These are phyloP conservation scores for Trametes hirsuta DNA, from an alignment of 1,284 basidiomycete species.

Conservation along the genomic window DNA sequence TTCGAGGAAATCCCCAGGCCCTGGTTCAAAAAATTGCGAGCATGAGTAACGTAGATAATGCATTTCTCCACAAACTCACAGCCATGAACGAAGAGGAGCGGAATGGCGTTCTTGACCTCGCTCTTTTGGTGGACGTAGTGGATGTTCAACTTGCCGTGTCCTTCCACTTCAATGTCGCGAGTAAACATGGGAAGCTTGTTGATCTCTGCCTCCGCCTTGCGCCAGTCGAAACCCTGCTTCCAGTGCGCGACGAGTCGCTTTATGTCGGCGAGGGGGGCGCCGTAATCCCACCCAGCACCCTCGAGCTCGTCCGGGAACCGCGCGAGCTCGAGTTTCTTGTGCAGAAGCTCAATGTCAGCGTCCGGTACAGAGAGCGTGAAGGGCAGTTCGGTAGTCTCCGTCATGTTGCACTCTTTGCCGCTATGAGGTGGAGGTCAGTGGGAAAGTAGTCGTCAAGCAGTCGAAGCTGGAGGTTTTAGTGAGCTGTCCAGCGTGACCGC, in stretches of 20 bases:
- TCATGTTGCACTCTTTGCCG: background rate
- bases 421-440: too few species aligned
- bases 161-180: constrained; percentile 41
- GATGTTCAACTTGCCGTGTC: constrained; percentile 41
- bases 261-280: constrained; percentile 43
- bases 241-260: constrained; percentile 42
- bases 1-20: constrained; percentile 65
- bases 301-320: constrained; percentile 49
- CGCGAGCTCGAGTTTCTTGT: constrained; percentile 23
- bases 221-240: constrained; percentile 48
- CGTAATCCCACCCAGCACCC: constrained; percentile 42
- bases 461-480: too few species aligned
- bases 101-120: constrained; percentile 40
- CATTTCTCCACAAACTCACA: constrained; percentile 35
- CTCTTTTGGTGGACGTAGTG: constrained; percentile 50
- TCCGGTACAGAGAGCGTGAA: constrained; percentile 25
- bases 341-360: constrained; percentile 20
- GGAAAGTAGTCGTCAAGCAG: too few species aligned
- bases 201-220: constrained; percentile 41
- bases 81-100: constrained; percentile 51
- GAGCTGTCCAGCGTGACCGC: too few species aligned
- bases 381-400: constrained; percentile 11
- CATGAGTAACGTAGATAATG: background rate
- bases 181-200: constrained; percentile 51
- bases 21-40: constrained; percentile 33